Evolutionary conservation across 345 rosid genomes (phyloP).

Genomic region (Eucalyptus cloeziana): DNA sequence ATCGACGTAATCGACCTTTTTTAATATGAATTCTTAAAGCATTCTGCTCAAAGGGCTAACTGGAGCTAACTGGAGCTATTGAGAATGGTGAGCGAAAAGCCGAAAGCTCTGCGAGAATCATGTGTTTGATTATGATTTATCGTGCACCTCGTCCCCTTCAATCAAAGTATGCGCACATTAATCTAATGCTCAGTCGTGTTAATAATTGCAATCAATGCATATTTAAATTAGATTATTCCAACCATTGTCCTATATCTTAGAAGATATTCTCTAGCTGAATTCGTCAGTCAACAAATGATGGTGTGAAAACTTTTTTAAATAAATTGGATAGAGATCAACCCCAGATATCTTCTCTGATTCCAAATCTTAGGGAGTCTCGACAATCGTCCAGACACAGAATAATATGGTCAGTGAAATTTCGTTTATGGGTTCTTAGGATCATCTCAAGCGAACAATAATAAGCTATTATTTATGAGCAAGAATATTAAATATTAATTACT

Average conservation of each 20-base stretch:
- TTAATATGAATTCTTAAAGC: background rate
- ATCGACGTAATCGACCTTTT: constrained; percentile 8
- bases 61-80: background rate
- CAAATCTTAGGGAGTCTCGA: constrained; percentile 14
- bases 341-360: constrained; percentile 8
- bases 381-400: constrained; percentile 21
- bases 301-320: background rate
- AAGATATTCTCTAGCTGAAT: background rate
- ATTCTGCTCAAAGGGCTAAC: background rate
- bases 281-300: background rate
- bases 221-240: background rate
- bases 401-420: constrained; percentile 1
- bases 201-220: background rate
- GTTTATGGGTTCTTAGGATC: constrained; percentile 20
- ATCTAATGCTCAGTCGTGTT: background rate
- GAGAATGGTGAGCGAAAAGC: constrained; percentile 25
- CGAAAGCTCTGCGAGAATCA: constrained; percentile 33
- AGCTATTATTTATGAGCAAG: background rate
- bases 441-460: constrained; percentile 1
- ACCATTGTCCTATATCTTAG: background rate
- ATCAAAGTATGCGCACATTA: background rate
- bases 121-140: constrained; percentile 11
- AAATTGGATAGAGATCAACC: background rate
- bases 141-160: background rate
- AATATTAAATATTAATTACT: constrained; percentile 4